Base-by-base conservation (phyloP, 2,329 filamentous ascomycete species). In the Raffaelea arxii region DNA sequence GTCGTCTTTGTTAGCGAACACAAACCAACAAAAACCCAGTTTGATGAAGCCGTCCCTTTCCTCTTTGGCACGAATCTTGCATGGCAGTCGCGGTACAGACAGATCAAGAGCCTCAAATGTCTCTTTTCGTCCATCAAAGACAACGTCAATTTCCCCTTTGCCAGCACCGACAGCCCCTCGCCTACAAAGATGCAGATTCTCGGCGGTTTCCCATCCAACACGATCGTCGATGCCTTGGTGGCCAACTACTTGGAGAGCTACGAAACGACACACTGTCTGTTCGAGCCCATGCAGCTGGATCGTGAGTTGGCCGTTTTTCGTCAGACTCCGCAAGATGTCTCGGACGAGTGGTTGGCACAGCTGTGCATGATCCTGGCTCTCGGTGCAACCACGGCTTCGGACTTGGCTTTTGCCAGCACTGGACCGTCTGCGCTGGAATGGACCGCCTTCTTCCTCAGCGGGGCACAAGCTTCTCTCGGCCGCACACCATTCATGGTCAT, bases 361-460 rank as follows among this genome's bases (percentile, higher is more conserved):
- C 49, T 60, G 9, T 56, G 53, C 32, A 56, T 59, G 54, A 44
- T 58, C 37, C 44, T 60, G 19, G 56, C 53, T 0, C 41, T 60
- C 6, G 58, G 57, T 2, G 54, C 51, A 19, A 53, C 54, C 11
- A 42, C 52, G 27, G 48, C 54, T n/a, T 23, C 44, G 3, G 40
- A 46, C 10, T 50, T 48, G 12, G 12, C 54, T 4, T 48, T 57
- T 41, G 24, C 43, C 21, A 40, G 54, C 18, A 51, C 54, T 1
- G 56, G 52, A 4, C 51, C 49, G 25, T 53, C 51, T n/a, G 46
- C 49, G 1, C 39, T 47, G 2, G 51, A 53, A 25, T 59, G 54
- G 56, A 51, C 50, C 2, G 52, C 51, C 9, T 27, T 53, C 11
- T 51, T 59, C 23, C 47, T 59, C 5, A 52, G 54, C 14, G 50